Conservation (phyloP, 805 yeast genomes). For the Zygosaccharomyces bisporus region DNA sequence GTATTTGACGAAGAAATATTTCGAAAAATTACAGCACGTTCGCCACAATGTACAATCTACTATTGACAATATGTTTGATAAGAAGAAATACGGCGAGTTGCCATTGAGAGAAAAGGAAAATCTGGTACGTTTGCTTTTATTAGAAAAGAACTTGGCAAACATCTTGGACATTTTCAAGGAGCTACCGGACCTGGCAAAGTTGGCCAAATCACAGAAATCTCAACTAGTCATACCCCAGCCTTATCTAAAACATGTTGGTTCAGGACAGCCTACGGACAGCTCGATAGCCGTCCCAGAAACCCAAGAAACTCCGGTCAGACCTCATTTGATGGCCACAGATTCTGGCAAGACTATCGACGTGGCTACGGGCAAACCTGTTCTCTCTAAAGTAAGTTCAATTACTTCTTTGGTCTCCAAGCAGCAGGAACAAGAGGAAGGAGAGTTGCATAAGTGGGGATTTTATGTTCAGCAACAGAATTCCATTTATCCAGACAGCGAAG, state of each 20-base stretch:
- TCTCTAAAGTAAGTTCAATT: constrained; percentile 60
- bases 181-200: constrained; percentile 25
- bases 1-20: constrained; percentile 39
- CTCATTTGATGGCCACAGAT: constrained; percentile 72
- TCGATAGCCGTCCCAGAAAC: constrained; percentile 12
- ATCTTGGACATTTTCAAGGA: constrained; percentile 39
- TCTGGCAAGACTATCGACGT: constrained; percentile 58
- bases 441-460: constrained; percentile 80
- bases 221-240: constrained; percentile 10
- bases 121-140: constrained; percentile 59
- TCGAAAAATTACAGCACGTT: constrained; percentile 40
- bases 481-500: constrained; percentile 31
- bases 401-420: constrained; percentile 65
- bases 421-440: constrained; percentile 91
- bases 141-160: constrained; percentile 67
- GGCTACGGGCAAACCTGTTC: constrained; percentile 66
- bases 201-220: constrained; percentile 4
- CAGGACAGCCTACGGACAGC: constrained; percentile 10
- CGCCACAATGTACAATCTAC: constrained; percentile 43
- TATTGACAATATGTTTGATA: constrained; percentile 53
- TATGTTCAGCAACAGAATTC: constrained; percentile 62
- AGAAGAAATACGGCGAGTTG: constrained; percentile 52
- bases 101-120: constrained; percentile 71
- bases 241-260: constrained; percentile 23
- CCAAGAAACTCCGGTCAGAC: constrained; percentile 32